Conservation (phyloP, 169 alveolate species). For the Theileria orientalis region DNA sequence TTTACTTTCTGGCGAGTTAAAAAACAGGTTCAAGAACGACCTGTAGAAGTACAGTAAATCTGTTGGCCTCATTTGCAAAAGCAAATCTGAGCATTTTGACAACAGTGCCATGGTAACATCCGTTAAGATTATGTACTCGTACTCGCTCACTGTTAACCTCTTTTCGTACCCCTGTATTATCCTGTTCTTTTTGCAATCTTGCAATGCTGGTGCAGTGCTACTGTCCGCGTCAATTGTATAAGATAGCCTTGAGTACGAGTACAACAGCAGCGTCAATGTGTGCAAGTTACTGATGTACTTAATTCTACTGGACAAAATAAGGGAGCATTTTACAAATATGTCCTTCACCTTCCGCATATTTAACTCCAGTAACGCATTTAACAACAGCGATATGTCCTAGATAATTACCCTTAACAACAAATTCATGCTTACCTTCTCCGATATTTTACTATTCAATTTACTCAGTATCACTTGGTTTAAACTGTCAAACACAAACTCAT, state of each 20-base stretch:
- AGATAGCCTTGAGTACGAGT: constrained; percentile 45
- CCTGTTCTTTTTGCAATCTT: not conserved
- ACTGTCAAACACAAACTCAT: constrained; percentile 43
- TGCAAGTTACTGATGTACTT: constrained; percentile 58
- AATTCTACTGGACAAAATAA: constrained; percentile 51
- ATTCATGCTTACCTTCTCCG: constrained; percentile 62
- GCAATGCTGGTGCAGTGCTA: not conserved
- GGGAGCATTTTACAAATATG: constrained; percentile 53
- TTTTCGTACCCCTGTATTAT: not conserved
- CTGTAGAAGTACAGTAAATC: constrained; percentile 51
- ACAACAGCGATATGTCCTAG: constrained; percentile 58
- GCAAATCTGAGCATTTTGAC: constrained; percentile 45
- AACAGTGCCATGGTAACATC: constrained; percentile 41
- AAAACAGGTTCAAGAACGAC: constrained; percentile 37
- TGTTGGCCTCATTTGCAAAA: constrained; percentile 56
- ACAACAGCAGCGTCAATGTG: constrained; percentile 53
- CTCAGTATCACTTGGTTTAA: constrained; percentile 22
- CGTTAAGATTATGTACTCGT: constrained; percentile 26
- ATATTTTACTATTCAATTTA: constrained; percentile 36
- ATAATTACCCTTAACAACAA: too few relatives aligned
- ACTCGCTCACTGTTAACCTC: not conserved
- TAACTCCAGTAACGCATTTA: constrained; percentile 54
- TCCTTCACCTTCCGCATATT: constrained; percentile 26
- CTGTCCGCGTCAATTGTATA: not conserved
- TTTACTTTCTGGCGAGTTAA: constrained; percentile 7